phyloP scores from a whole-genome alignment of 805 yeast species.

The Barnettozyma californica region DNA sequence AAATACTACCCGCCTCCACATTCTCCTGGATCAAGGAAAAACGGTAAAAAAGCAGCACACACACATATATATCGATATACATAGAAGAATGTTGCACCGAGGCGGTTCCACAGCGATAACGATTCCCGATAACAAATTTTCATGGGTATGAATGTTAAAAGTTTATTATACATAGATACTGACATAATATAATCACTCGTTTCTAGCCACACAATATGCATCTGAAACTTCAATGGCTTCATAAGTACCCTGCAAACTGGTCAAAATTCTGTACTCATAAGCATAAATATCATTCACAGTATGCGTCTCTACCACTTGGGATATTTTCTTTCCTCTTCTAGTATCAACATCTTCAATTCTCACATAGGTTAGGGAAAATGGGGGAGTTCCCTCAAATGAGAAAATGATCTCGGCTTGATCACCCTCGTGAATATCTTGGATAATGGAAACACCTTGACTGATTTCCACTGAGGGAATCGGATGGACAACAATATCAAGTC shows the following conservation, averaged over 20 bases:
- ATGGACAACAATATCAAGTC: constrained; percentile 38
- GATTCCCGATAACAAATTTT: no score
- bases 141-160: no score
- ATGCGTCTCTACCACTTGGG: constrained; percentile 55
- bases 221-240: constrained; percentile 90
- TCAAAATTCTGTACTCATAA: constrained; percentile 62
- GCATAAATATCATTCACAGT: constrained; percentile 58
- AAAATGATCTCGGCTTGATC: constrained; percentile 87
- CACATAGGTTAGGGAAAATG: constrained; percentile 80
- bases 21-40: no score
- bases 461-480: constrained; percentile 78
- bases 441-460: constrained; percentile 66
- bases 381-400: constrained; percentile 82
- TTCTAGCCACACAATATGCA: constrained; percentile 60
- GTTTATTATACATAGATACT: background rate
- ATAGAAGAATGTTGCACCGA: no score
- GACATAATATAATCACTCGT: constrained; percentile 23
- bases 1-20: no score
- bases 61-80: no score
- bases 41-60: no score
- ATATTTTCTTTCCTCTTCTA: constrained; percentile 39
- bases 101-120: no score
- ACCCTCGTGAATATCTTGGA: constrained; percentile 88
- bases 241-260: constrained; percentile 87
- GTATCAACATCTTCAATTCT: constrained; percentile 52